These are phyloP conservation scores for Eucalyptus decipiens DNA, from an alignment of 345 rosid species.

Conservation along the genomic window DNA sequence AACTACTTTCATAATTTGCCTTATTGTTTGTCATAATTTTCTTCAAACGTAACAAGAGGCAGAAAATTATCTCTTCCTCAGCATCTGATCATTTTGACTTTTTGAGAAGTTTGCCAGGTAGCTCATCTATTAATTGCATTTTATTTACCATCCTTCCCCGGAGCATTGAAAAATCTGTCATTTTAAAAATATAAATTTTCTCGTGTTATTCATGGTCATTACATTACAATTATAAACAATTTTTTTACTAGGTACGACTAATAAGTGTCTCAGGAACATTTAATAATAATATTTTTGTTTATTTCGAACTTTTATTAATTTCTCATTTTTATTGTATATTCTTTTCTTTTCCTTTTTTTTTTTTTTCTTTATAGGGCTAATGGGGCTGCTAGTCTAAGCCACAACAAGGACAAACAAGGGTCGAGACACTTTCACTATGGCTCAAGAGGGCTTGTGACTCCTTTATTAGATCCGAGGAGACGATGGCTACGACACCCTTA, in stretches of 20 bases:
- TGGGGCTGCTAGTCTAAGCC: rapidly evolving
- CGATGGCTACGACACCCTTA: rapidly evolving
- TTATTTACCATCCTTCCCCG: not conserved
- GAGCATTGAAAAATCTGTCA: not conserved
- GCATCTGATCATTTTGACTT: not conserved
- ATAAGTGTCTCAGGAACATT: not conserved
- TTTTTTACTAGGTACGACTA: not conserved
- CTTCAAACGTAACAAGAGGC: not conserved
- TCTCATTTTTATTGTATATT: no score
- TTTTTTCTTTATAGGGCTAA: no score
- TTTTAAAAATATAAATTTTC: not conserved
- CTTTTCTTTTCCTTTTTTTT: no score
- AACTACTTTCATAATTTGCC: not conserved
- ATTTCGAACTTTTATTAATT: not conserved
- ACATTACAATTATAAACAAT: not conserved
- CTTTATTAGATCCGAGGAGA: rapidly evolving
- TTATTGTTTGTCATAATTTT: not conserved
- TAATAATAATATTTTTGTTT: not conserved
- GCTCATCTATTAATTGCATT: not conserved
- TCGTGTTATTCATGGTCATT: not conserved
- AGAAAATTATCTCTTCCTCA: not conserved
- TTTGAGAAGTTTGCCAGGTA: not conserved
- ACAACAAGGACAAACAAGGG: no score
- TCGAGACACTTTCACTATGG: no score
- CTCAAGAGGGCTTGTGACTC: rapidly evolving